phyloP scores from a whole-genome alignment of 2,329 filamentous ascomycete genomes.

The Meredithiella fracta region DNA sequence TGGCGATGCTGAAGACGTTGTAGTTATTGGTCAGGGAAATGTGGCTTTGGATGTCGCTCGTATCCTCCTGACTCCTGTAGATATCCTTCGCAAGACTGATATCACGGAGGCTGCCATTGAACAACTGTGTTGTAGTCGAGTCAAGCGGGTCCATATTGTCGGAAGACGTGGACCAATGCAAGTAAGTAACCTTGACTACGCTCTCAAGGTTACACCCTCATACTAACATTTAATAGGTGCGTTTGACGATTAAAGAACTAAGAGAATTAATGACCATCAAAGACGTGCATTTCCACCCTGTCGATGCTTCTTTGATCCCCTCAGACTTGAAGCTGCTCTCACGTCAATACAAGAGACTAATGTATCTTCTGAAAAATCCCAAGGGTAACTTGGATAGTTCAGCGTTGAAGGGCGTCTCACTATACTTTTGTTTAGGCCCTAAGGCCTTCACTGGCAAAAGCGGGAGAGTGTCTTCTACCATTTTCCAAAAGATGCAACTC shows the following conservation, averaged over 20 bases:
- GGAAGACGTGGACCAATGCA: constrained; percentile 80
- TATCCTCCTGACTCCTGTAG: constrained; percentile 62
- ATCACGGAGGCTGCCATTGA: constrained; percentile 75
- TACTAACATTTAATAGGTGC: constrained; percentile 38
- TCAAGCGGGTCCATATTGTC: constrained; percentile 72
- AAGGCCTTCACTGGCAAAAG: constrained; percentile 44
- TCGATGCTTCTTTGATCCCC: constrained; percentile 52
- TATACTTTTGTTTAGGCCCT: constrained; percentile 76
- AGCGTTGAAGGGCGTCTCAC: constrained; percentile 56
- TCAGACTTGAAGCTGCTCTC: constrained; percentile 51
- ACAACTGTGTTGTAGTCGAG: constrained; percentile 50
- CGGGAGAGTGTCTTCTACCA: constrained; percentile 42
- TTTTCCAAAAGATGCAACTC: constrained; percentile 48
- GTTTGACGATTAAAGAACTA: constrained; percentile 90
- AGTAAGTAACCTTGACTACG: constrained; percentile 25
- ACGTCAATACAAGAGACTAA: constrained; percentile 57
- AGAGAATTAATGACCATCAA: constrained; percentile 72
- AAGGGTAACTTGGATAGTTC: constrained; percentile 39
- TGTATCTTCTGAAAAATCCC: constrained; percentile 51
- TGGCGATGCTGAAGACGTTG: constrained; percentile 58
- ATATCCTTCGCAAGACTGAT: constrained; percentile 63
- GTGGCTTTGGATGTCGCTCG: constrained; percentile 88
- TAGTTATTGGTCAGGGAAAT: constrained; percentile 89
- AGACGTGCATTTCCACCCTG: constrained; percentile 52
- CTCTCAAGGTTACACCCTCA: constrained; percentile 1